Conservation (phyloP, 148 eudicot species). For the Tetragonia tetragonoides region DNA sequence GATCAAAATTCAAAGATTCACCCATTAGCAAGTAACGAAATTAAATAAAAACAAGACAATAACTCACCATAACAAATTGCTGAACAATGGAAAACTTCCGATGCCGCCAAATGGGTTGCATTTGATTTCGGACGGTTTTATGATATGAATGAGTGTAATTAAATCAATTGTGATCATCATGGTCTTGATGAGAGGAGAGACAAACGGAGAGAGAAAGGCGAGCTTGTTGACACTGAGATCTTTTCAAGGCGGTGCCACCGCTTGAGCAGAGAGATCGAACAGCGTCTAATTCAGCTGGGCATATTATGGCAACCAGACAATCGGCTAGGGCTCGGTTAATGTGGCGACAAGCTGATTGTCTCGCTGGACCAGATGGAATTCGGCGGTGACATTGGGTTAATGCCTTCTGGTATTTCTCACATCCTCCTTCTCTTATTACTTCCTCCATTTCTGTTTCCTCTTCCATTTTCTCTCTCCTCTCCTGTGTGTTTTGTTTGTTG, state of each 20-base stretch:
- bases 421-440: conserved; percentile 17
- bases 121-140: not conserved
- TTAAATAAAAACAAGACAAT: not conserved
- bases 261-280: conserved; percentile 70
- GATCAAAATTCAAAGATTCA: too few relatives aligned
- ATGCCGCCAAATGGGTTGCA: too few relatives aligned
- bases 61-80: not conserved
- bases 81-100: too few relatives aligned
- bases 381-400: conserved; percentile 64
- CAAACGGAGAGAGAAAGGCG: conserved; percentile 62
- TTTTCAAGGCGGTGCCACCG: conserved; percentile 69
- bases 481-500: not conserved
- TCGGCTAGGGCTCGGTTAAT: conserved; percentile 58
- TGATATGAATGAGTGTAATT: not conserved
- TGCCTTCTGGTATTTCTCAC: conserved; percentile 52
- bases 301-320: conserved; percentile 47
- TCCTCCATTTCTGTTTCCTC: conserved; percentile 6
- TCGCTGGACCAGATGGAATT: conserved; percentile 38
- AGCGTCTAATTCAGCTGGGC: conserved; percentile 60
- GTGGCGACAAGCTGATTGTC: conserved; percentile 60
- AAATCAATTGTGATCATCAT: not conserved
- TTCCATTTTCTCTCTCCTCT: not conserved
- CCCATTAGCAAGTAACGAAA: not conserved
- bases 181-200: conserved; percentile 48
- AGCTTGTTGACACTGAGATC: conserved; percentile 73